Evolutionary conservation across 306 rosid species (phyloP).

Genomic region (Sindora glabra): DNA sequence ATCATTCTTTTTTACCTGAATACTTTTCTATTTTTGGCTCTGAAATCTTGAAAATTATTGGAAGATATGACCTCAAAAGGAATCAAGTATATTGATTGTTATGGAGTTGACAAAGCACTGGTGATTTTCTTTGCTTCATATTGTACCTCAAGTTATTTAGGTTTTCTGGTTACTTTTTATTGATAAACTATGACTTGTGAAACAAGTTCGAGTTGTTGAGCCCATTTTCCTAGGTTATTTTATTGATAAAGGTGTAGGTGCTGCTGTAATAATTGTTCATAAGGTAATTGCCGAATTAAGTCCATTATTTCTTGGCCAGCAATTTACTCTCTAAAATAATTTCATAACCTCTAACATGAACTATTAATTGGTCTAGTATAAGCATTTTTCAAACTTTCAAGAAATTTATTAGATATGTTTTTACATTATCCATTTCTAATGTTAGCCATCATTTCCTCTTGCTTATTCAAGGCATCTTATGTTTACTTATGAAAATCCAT

Average conservation of each 20-base stretch:
- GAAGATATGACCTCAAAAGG: constrained; percentile 93
- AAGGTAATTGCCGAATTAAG: constrained; percentile 48
- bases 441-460: not conserved
- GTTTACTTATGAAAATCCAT: not conserved
- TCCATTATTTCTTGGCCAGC: not conserved
- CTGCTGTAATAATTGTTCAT: constrained; percentile 95
- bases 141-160: not conserved
- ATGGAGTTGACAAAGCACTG: constrained; percentile 95
- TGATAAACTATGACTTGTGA: constrained; percentile 24
- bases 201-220: constrained; percentile 95
- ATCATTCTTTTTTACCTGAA: constrained; percentile 13
- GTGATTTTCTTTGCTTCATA: constrained; percentile 34
- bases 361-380: not conserved
- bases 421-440: not conserved
- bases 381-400: not conserved
- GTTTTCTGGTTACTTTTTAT: constrained; percentile 10
- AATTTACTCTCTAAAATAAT: not conserved
- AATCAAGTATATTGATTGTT: constrained; percentile 87
- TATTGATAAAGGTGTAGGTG: constrained; percentile 87
- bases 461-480: not conserved
- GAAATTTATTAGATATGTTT: not conserved
- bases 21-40: constrained; percentile 44
- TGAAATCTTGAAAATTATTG: constrained; percentile 61
- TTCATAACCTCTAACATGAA: not conserved
- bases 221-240: constrained; percentile 92